These are phyloP conservation scores for Alternaria sp. DNA, from an alignment of 2,329 filamentous ascomycete species.

Conservation along the genomic window DNA sequence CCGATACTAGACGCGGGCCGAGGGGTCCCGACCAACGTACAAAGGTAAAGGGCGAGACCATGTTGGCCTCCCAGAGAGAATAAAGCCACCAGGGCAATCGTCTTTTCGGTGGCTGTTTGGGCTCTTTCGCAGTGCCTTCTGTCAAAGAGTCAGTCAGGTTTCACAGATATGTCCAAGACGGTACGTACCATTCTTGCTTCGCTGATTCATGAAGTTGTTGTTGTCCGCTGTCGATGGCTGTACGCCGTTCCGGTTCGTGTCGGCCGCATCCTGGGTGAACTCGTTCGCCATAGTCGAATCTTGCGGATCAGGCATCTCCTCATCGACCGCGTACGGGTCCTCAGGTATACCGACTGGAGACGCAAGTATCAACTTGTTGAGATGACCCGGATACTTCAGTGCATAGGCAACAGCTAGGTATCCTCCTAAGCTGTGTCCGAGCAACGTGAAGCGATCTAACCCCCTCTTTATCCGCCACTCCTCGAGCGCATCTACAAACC, in stretches of 20 bases:
- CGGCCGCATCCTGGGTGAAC: conserved; percentile 75
- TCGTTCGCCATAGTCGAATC: conserved; percentile 78
- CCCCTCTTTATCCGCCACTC: conserved; percentile 91
- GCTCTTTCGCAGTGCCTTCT: conserved; percentile 36
- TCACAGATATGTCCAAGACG: background rate
- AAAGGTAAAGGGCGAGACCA: conserved; percentile 87
- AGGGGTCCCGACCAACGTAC: conserved; percentile 87
- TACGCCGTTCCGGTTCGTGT: conserved; percentile 69
- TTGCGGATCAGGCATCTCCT: conserved; percentile 76
- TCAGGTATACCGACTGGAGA: conserved; percentile 95
- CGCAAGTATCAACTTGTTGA: conserved; percentile 95
- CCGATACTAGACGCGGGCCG: conserved; percentile 88
- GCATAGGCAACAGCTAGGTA: conserved; percentile 96
- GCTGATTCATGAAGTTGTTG: conserved; percentile 62
- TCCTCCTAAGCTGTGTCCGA: conserved; percentile 92
- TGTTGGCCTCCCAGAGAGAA: conserved; percentile 94
- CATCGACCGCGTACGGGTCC: conserved; percentile 85
- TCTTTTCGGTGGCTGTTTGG: conserved; percentile 58
- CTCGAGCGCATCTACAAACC: conserved; percentile 95
- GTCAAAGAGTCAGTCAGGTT: background rate
- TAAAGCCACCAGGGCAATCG: conserved; percentile 84
- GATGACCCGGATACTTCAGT: conserved; percentile 89
- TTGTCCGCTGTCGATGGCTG: conserved; percentile 66
- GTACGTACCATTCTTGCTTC: conserved; percentile 43
- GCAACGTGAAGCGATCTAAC: conserved; percentile 89